Conservation (phyloP, 805 yeast species). For the Candida stauntonica region DNA sequence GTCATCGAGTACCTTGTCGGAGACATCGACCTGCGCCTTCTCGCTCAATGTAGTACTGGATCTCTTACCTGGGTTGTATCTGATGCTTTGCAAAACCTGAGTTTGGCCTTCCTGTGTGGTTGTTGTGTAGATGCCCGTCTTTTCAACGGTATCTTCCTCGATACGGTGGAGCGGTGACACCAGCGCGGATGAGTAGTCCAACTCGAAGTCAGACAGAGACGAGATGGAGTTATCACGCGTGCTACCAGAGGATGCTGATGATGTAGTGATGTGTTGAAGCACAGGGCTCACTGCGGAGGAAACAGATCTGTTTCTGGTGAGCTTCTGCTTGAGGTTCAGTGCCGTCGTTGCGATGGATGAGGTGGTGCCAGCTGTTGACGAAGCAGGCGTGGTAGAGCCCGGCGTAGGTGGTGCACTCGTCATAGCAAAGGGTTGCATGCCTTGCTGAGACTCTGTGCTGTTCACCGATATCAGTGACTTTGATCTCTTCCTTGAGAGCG, state of each 20-base stretch:
- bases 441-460: conserved; percentile 4
- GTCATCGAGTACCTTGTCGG: conserved; percentile 21
- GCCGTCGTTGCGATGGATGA: conserved; percentile 1
- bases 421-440: background rate
- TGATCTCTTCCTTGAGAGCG: conserved; percentile 14
- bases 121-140: conserved; percentile 2
- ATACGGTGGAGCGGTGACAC: conserved; percentile 19
- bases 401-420: background rate
- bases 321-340: conserved; percentile 1
- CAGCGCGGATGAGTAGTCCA: conserved; percentile 10
- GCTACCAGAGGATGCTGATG: conserved; percentile 3
- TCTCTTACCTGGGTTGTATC: conserved; percentile 7
- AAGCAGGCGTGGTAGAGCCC: background rate
- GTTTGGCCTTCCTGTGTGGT: background rate
- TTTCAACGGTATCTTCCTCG: conserved; percentile 20
- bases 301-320: conserved; percentile 8
- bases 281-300: conserved; percentile 1
- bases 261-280: conserved; percentile 4
- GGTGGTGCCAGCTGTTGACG: too few species aligned
- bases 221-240: conserved; percentile 26
- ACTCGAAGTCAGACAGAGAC: conserved; percentile 20
- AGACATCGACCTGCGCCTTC: conserved; percentile 6
- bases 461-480: conserved; percentile 11
- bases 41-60: conserved; percentile 1
- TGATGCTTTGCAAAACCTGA: conserved; percentile 4